Base-by-base conservation (phyloP, 164 flowering plant species). In the Nelumbo lutea region DNA sequence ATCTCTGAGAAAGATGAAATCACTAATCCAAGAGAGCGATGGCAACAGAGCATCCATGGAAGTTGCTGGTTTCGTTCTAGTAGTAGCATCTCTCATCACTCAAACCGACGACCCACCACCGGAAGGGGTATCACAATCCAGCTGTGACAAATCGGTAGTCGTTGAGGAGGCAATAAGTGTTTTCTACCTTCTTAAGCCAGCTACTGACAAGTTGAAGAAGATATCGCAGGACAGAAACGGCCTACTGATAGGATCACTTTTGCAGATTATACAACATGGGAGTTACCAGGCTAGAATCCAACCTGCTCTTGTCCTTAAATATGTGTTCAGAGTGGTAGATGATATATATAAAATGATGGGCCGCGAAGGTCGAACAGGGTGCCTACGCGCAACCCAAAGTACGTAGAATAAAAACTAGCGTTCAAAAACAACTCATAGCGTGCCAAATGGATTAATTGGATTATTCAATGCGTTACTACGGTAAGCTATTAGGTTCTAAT, bases 241-340 rank as follows among this genome's bases (percentile, higher is more conserved):
- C 15, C 7, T 65, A 2, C 47, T 75, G 67, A 66, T 6, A 67
- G 79, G 67, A 2, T 78, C 86, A 1, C 70, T 90, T 9, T 71
- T 68, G 1, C 58, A 50, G 9, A 47, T 84, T 3, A 64, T 89
- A 77, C 81, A 78, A 60, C 56, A 61, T 0, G 90, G 85, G 15
- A 73, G 63, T 75, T 86, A 82, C 71, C 83, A 87, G 65, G 81
- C 90, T 9, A 75, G 89, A 38, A 80, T 84, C 4, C 78, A 82
- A 48, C 79, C 93, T 2, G 66, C 77, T 3, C 62, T 82, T 68
- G 55, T 93, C 5, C 59, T 90, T 42, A 84, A 79, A 64, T 78
- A 83, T 0, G 67, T 88, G 59, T 65, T 81, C 53, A 83, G 79
- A 70, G 84, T 82, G 1, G 89, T 83, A 1, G 84, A 84, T 5